phyloP scores from a whole-genome alignment of 108 stramenopile genomes.

The Cyclostephanos tholiformis region DNA sequence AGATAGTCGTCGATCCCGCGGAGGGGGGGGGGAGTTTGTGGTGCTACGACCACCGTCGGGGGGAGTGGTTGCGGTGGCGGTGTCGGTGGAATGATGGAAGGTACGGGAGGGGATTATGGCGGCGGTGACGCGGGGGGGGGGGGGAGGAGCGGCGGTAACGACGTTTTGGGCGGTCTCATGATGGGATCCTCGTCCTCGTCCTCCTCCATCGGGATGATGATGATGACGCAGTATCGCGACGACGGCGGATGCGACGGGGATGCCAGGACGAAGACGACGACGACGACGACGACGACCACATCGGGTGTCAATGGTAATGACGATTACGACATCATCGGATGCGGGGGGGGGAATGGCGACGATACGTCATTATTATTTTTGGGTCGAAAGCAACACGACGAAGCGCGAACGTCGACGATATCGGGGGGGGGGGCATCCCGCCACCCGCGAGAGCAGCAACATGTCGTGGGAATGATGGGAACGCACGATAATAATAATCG shows the following conservation, averaged over 20 bases:
- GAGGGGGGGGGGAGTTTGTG: too few relatives aligned
- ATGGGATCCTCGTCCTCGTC: not conserved
- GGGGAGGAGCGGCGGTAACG: not conserved
- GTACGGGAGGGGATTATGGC: not conserved
- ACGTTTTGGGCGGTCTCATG: not conserved
- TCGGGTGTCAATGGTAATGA: not conserved
- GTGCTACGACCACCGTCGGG: not conserved
- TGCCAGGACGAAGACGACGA: too few relatives aligned
- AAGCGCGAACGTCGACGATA: too few relatives aligned
- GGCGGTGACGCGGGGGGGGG: not conserved
- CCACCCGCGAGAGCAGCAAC: too few relatives aligned
- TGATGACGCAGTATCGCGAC: not conserved
- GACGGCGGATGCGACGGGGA: constrained; percentile 1
- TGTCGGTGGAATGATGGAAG: not conserved
- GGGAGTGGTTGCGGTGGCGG: not conserved
- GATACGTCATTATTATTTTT: too few relatives aligned
- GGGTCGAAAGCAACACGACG: too few relatives aligned
- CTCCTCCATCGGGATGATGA: not conserved
- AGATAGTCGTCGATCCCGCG: not conserved
- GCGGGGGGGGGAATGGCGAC: too few relatives aligned
- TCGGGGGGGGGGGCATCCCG: too few relatives aligned
- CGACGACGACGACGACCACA: too few relatives aligned
- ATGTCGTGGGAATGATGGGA: too few relatives aligned
- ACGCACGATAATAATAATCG: constrained; percentile 3
- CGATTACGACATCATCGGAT: not conserved